Evolutionary conservation across 169 alveolate genomes (phyloP).

Genomic region (Plasmodium coatneyi): DNA sequence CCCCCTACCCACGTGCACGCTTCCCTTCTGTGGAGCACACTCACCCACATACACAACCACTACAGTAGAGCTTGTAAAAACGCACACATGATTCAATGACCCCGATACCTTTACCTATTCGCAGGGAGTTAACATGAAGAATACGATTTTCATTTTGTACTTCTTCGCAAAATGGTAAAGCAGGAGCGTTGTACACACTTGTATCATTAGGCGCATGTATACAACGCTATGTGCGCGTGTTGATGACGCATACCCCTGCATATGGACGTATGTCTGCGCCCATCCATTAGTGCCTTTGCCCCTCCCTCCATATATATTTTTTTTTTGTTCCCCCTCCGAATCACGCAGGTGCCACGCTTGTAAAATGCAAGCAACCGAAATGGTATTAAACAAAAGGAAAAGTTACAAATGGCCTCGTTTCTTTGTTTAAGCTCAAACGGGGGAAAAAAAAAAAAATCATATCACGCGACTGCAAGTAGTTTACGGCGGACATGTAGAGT

Average conservation of each 20-base stretch:
- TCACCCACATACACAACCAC: background rate
- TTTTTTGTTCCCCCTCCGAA: background rate
- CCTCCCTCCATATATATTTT: too few relatives aligned
- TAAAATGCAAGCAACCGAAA: slow-evolving; percentile 39
- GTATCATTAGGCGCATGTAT: background rate
- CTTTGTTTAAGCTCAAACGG: background rate
- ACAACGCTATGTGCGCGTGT: background rate
- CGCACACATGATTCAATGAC: background rate
- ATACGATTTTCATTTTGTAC: slow-evolving; percentile 31
- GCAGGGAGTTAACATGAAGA: slow-evolving; percentile 28
- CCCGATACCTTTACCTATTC: background rate
- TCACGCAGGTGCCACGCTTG: slow-evolving; percentile 70
- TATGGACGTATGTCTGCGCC: background rate
- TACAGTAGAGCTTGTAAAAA: background rate
- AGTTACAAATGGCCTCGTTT: background rate
- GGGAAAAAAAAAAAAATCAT: background rate
- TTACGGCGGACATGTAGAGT: background rate
- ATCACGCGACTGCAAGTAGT: background rate
- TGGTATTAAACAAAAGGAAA: slow-evolving; percentile 38
- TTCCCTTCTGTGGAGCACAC: background rate
- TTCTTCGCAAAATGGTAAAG: slow-evolving; percentile 67
- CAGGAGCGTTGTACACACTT: background rate
- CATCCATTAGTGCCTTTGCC: background rate
- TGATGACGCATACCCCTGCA: background rate
- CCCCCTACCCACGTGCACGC: background rate